These are phyloP conservation scores for Diaporthe humulicola DNA, from an alignment of 2,329 filamentous ascomycete species.

Conservation along the genomic window DNA sequence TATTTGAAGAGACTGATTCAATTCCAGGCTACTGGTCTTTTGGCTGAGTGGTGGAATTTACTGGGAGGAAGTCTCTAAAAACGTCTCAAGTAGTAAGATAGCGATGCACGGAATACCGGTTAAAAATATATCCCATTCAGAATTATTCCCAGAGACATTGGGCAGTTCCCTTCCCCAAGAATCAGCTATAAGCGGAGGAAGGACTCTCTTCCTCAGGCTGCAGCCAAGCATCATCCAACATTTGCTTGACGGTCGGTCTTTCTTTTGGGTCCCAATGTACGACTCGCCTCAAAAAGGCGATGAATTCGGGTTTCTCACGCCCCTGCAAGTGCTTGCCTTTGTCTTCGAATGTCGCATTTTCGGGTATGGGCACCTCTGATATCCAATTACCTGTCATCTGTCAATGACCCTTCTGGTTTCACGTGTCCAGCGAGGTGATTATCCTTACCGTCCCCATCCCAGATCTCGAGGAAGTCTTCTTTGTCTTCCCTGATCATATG, in stretches of 20 bases:
- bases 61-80: too few species aligned
- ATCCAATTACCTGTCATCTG: background rate
- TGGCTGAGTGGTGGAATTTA: too few species aligned
- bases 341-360: background rate
- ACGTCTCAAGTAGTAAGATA: too few species aligned
- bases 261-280: background rate
- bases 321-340: background rate
- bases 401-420: background rate
- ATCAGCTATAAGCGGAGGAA: background rate
- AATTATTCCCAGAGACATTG: too few species aligned
- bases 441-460: background rate
- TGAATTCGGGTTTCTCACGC: background rate
- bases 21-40: too few species aligned
- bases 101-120: too few species aligned
- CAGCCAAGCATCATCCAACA: background rate
- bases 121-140: too few species aligned
- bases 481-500: background rate
- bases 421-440: background rate
- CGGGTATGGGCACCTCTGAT: background rate
- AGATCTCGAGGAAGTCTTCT: background rate
- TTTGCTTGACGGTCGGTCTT: background rate
- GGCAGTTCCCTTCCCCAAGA: too few species aligned
- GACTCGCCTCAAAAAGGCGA: background rate
- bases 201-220: background rate
- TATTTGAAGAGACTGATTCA: too few species aligned